These are phyloP conservation scores for Picea glauca DNA, from an alignment of 75 land plant genomes.

Conservation along the genomic window DNA sequence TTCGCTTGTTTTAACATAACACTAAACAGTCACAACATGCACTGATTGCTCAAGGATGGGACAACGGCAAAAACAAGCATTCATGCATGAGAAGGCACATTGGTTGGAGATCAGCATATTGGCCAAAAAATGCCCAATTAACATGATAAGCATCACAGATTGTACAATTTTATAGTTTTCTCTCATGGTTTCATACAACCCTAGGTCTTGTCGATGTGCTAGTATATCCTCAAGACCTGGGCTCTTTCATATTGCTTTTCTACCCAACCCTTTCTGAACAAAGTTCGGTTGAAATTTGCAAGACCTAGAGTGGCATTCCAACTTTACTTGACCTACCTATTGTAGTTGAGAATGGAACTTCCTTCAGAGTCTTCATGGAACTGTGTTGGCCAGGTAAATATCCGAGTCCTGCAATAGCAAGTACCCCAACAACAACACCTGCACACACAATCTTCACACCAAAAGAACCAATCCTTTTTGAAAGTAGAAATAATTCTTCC, in stretches of 20 bases:
- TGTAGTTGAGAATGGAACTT: slow-evolving; percentile 2
- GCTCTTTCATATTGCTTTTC: background rate
- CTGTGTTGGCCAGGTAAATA: background rate
- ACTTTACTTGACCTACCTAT: background rate
- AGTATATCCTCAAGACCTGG: background rate
- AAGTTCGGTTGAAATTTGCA: background rate
- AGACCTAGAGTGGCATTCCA: background rate
- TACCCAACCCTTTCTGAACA: background rate
- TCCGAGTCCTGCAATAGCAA: slow-evolving; percentile 6
- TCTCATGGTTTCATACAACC: no score
- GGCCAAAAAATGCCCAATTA: no score
- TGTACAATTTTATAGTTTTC: no score
- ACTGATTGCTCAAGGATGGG: no score
- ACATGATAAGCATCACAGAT: no score
- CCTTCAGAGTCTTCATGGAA: background rate
- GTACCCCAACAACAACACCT: slow-evolving; percentile 5
- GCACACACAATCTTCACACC: slow-evolving; percentile 10
- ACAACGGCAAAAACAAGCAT: no score
- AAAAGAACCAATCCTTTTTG: background rate
- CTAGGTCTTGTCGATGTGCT: background rate
- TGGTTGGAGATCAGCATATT: no score
- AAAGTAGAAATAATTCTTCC: background rate
- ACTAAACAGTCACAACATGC: no score
- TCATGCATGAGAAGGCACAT: no score
- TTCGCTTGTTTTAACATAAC: no score